These are phyloP conservation scores for Aspergillus ostianus DNA, from an alignment of 495 filamentous ascomycete species.

Conservation along the genomic window DNA sequence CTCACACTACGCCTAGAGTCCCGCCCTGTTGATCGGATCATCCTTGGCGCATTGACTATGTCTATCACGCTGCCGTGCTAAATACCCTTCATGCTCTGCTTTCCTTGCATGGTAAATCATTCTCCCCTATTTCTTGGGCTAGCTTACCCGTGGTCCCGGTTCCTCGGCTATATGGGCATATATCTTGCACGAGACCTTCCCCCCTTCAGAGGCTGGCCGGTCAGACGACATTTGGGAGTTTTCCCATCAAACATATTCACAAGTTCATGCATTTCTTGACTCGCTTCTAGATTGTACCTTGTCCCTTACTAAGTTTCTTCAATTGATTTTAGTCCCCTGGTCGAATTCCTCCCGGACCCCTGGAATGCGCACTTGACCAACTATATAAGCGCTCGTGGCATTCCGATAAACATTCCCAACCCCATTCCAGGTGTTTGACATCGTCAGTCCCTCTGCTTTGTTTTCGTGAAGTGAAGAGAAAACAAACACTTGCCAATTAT, in stretches of 20 bases:
- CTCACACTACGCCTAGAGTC: not conserved
- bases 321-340: conserved; percentile 4
- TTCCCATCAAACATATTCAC: conserved; percentile 9
- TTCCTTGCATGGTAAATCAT: conserved; percentile 8
- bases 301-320: conserved; percentile 3
- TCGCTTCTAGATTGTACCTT: conserved; percentile 15
- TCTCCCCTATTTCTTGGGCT: conserved; percentile 1
- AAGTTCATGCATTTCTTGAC: conserved; percentile 5
- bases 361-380: conserved; percentile 23
- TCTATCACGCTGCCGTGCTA: not conserved
- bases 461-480: not conserved
- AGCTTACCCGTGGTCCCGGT: not conserved
- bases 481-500: conserved; percentile 8
- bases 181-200: conserved; percentile 10
- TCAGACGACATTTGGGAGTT: conserved; percentile 20
- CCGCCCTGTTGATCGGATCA: conserved; percentile 1
- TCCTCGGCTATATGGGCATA: conserved; percentile 12
- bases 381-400: conserved; percentile 35
- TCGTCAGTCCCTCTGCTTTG: not conserved
- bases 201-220: conserved; percentile 11
- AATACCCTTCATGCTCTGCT: conserved; percentile 1
- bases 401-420: conserved; percentile 35
- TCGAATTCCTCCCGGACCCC: conserved; percentile 11
- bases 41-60: not conserved
- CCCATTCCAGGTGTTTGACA: conserved; percentile 7